A percentile compares a stretch with the other conserved stretches of the same genome.
Evolutionary conservation across 164 flowering plant species (phyloP).

Genomic region (Platanus orientalis): DNA sequence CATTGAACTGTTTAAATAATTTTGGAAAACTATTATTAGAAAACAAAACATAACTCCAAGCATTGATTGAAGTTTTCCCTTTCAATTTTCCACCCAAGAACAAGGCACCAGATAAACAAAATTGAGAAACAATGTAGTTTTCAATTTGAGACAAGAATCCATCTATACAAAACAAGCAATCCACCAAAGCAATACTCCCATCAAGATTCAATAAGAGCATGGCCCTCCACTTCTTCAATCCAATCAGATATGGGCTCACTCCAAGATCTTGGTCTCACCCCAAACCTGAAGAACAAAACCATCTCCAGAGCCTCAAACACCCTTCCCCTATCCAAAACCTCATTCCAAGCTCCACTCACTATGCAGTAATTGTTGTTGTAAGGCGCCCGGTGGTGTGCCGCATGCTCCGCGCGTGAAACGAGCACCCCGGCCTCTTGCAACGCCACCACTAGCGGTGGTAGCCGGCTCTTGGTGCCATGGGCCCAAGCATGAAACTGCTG

Average conservation of each 20-base stretch:
- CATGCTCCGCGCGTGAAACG: conserved; percentile 61
- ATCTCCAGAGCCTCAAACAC: conserved; percentile 74
- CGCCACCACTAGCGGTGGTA: conserved; percentile 58
- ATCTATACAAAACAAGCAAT: no score
- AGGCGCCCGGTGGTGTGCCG: conserved; percentile 70
- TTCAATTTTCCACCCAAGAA: no score
- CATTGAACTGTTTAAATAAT: no score
- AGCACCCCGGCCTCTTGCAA: conserved; percentile 72
- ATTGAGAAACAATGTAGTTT: no score
- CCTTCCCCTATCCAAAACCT: conserved; percentile 47
- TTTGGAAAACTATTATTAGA: no score
- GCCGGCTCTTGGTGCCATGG: conserved; percentile 63
- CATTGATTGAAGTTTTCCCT: no score
- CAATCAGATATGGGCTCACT: conserved; percentile 61
- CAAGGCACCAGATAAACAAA: no score
- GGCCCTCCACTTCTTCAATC: conserved; percentile 38
- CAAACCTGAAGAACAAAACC: conserved; percentile 59
- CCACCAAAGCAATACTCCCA: no score
- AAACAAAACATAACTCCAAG: no score
- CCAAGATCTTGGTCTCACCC: conserved; percentile 82
- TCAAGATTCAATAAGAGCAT: no score
- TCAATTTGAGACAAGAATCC: no score
- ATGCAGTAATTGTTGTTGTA: conserved; percentile 85
- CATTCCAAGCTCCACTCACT: conserved; percentile 83
- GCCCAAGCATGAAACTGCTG: conserved; percentile 98